Evolutionary conservation across 495 filamentous ascomycete species (phyloP).

Genomic region (Aspergillus ellipticus): DNA sequence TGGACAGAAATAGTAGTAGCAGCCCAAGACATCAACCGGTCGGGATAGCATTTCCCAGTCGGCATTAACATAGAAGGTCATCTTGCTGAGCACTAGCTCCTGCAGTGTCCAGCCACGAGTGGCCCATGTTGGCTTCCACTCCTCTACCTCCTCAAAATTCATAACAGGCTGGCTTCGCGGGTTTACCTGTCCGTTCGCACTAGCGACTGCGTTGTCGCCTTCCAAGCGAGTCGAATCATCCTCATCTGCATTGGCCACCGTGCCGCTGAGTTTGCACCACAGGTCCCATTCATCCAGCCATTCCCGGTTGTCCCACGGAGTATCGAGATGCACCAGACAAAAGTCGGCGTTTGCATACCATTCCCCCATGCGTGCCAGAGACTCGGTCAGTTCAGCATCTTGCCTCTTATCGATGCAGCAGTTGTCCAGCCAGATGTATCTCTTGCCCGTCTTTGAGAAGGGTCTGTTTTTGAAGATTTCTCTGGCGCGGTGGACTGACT

Average conservation of each 20-base stretch:
- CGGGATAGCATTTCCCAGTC: slow-evolving; percentile 32
- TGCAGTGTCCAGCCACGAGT: slow-evolving; percentile 48
- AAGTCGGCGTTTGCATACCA: slow-evolving; percentile 49
- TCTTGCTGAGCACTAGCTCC: slow-evolving; percentile 46
- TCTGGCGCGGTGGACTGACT: slow-evolving; percentile 28
- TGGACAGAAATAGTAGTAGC: slow-evolving; percentile 37
- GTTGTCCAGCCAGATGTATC: slow-evolving; percentile 47
- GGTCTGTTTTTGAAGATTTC: slow-evolving; percentile 29
- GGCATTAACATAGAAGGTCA: slow-evolving; percentile 42
- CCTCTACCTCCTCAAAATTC: background rate
- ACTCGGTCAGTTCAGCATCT: slow-evolving; percentile 35
- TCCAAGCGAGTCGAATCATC: background rate
- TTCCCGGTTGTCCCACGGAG: slow-evolving; percentile 14
- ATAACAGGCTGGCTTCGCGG: background rate
- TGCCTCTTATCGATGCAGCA: slow-evolving; percentile 47
- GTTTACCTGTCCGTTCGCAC: background rate
- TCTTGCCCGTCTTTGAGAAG: slow-evolving; percentile 31
- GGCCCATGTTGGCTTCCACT: slow-evolving; percentile 28
- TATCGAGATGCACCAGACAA: slow-evolving; percentile 45
- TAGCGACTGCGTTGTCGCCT: background rate
- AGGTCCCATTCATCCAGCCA: slow-evolving; percentile 24
- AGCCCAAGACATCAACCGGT: slow-evolving; percentile 34
- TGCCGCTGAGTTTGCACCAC: slow-evolving; percentile 11
- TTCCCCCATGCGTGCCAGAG: slow-evolving; percentile 44
- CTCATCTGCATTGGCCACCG: background rate